Conservation (phyloP, 495 filamentous ascomycete species). For the Staphylotrichum tortipilum region DNA sequence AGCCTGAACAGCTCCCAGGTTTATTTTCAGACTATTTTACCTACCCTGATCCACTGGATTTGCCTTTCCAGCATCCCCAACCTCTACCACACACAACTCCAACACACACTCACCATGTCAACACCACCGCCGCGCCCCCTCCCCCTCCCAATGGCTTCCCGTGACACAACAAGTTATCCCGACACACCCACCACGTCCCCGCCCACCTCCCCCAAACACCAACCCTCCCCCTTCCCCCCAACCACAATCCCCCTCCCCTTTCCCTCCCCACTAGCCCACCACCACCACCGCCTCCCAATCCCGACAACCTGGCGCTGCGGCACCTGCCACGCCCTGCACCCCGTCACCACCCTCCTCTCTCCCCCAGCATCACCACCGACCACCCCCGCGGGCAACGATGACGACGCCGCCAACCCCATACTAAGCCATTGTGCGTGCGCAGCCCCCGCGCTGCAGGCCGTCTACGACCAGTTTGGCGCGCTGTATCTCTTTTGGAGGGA, state of each 20-base stretch:
- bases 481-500: constrained; percentile 26
- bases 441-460: constrained; percentile 19
- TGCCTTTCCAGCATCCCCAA: too few species aligned
- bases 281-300: background rate
- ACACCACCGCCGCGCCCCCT: too few species aligned
- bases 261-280: background rate
- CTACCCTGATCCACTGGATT: too few species aligned
- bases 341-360: constrained; percentile 13
- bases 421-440: too few species aligned
- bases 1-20: too few species aligned
- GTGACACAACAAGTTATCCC: too few species aligned
- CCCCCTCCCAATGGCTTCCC: background rate
- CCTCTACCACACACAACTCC: too few species aligned
- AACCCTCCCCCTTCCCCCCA: background rate
- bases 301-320: constrained; percentile 24
- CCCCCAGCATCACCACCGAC: background rate
- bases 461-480: constrained; percentile 28
- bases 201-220: background rate
- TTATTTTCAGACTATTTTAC: too few species aligned
- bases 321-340: constrained; percentile 11
- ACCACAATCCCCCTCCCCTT: background rate
- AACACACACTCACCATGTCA: too few species aligned
- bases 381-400: background rate
- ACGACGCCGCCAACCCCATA: too few species aligned
- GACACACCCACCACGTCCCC: background rate